Conservation (phyloP, 805 yeast genomes). For the Grigorovia yakushimaensis region DNA sequence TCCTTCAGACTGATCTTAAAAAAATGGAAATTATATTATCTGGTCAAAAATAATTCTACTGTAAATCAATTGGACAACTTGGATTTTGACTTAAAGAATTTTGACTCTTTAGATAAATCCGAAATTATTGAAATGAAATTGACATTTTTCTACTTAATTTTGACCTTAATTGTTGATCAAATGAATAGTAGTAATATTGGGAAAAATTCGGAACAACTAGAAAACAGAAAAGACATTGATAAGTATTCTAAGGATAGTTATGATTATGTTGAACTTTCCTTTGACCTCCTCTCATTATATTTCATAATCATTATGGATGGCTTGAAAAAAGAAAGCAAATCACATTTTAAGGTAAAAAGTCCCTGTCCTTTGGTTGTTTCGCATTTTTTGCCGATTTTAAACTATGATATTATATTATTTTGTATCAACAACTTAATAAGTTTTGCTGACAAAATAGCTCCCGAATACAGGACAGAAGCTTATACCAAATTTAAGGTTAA, state of each 20-base stretch:
- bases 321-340: not conserved
- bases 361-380: conserved; percentile 18
- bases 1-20: conserved; percentile 16
- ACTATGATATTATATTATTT: conserved; percentile 16
- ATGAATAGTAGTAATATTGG: not conserved
- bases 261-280: conserved; percentile 15
- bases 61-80: not conserved
- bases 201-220: not conserved
- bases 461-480: not conserved
- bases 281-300: conserved; percentile 24
- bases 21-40: conserved; percentile 20
- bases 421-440: conserved; percentile 16
- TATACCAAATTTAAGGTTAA: not conserved
- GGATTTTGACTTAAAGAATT: not conserved
- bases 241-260: conserved; percentile 1
- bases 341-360: conserved; percentile 4
- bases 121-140: conserved; percentile 23
- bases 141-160: conserved; percentile 20
- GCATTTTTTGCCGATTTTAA: conserved; percentile 24
- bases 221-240: not conserved
- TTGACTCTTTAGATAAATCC: conserved; percentile 10
- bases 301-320: conserved; percentile 16
- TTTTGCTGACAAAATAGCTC: conserved; percentile 10
- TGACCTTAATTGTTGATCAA: conserved; percentile 2
- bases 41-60: conserved; percentile 13